Conservation (phyloP, 768 basidiomycete genomes). For the Rhizopogon vesiculosus region DNA sequence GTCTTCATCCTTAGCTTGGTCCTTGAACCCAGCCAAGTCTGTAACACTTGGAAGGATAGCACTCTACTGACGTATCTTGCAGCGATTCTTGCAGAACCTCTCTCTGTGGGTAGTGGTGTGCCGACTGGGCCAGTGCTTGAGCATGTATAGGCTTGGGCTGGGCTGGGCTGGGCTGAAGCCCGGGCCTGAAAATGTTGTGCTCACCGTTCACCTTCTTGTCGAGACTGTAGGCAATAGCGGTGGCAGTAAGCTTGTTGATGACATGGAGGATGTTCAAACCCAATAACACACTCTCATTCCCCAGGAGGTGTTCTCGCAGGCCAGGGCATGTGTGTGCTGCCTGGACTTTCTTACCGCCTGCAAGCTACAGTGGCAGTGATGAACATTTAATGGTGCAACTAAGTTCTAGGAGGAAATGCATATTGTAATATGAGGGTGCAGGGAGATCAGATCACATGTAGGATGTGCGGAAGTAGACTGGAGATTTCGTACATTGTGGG, state of each 20-base stretch:
- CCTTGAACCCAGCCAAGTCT: no score
- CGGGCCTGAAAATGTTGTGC: slow-evolving; percentile 76
- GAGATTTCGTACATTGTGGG: slow-evolving; percentile 58
- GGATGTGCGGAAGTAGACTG: slow-evolving; percentile 84
- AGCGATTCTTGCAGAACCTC: no score
- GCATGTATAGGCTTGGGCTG: no score
- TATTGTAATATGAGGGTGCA: slow-evolving; percentile 57
- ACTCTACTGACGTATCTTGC: no score
- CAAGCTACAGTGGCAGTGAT: slow-evolving; percentile 84
- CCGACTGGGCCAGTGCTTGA: no score
- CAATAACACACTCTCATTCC: no score
- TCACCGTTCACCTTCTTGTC: slow-evolving; percentile 83
- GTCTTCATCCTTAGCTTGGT: no score
- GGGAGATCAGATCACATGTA: slow-evolving; percentile 84
- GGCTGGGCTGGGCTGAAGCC: no score
- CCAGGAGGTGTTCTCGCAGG: no score
- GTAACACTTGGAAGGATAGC: no score
- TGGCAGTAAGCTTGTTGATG: slow-evolving; percentile 86
- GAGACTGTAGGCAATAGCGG: slow-evolving; percentile 97
- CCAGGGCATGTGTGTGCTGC: slow-evolving; percentile 75
- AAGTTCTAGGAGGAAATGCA: slow-evolving; percentile 74
- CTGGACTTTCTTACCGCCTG: slow-evolving; percentile 94
- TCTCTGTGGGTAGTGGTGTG: no score
- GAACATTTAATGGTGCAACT: slow-evolving; percentile 92
- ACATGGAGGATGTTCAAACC: slow-evolving; percentile 27